A percentile compares a stretch with the other conserved stretches of the same genome.
These are phyloP conservation scores for Toxicodendron radicans DNA, from an alignment of 345 rosid species.

Conservation along the genomic window DNA sequence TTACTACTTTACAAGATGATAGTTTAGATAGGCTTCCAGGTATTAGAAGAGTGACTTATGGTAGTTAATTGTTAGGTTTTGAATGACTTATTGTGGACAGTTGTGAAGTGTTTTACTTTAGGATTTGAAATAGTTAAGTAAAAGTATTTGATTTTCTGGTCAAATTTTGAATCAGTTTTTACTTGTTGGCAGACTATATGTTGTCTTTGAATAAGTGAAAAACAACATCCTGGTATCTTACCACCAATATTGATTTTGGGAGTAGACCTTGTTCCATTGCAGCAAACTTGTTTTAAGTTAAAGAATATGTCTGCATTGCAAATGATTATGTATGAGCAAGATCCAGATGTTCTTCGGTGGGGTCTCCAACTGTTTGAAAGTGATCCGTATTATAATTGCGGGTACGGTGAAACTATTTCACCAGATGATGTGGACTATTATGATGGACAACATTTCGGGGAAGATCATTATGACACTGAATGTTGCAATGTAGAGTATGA, in stretches of 20 bases:
- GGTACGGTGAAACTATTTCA: constrained; percentile 29
- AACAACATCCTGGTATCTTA: background rate
- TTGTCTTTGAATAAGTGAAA: constrained; percentile 10
- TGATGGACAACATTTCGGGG: constrained; percentile 38
- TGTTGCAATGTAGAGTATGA: constrained; percentile 44
- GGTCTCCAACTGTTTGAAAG: constrained; percentile 57
- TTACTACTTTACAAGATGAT: no score
- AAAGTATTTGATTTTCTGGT: no score
- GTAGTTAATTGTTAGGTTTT: background rate
- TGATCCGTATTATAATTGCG: constrained; percentile 47
- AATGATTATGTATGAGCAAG: constrained; percentile 57
- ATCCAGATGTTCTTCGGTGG: constrained; percentile 60
- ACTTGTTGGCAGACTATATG: background rate
- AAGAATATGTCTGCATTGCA: background rate
- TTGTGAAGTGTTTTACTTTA: no score
- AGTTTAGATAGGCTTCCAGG: background rate
- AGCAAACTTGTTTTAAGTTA: background rate
- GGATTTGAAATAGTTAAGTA: no score
- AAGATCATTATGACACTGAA: constrained; percentile 35
- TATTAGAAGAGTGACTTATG: background rate
- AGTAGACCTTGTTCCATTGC: background rate
- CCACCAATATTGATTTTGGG: background rate
- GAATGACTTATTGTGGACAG: background rate
- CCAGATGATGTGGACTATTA: constrained; percentile 41
- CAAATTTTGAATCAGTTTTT: no score